Base-by-base conservation (phyloP, 2,329 filamentous ascomycete genomes). In the Bipolaris bicolor region DNA sequence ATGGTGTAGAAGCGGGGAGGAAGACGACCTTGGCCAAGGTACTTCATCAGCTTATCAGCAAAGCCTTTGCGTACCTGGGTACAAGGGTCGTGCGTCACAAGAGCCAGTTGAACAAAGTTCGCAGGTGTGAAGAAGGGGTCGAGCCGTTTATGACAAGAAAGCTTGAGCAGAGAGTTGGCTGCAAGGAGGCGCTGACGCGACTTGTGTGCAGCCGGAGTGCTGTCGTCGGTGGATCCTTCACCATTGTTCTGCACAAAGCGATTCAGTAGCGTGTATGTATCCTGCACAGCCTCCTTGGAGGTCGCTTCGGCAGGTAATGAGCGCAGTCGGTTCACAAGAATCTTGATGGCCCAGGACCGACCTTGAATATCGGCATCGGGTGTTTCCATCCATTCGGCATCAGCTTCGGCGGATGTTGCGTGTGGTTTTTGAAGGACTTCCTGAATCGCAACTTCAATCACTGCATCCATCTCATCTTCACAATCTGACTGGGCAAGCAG, bases 1-100 rank as follows among this genome's bases (percentile, higher is more conserved):
- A 97, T 88, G 0, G 91, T 90, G 75, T 96, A 95, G 82, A 96
- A 99, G 9, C 94, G 88, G 11, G 84, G 80, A 1, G 86, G 83
- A 2, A 96, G 82, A 64, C 84, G 87, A 53, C 84, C 85, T 51
- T 89, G 86, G 9, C 90, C 90, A 4, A 98, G 85, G 69, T 96
- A 94, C 77, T 96, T 97, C 77, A 96, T 95, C 39, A 99, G 81
- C 67, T 93, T 92, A 68, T 88, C 87, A 51, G 95, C 83, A 68
- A 99, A 98, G 1, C 85, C 86, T 45, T 84, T 85, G 33, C 95
- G 89, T 26, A 98, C 92, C 62, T 89, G 84, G 1, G 85, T 79
- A 48, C 90, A 83, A 5, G 83, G 82, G 70, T 97, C 93, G 72
- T 98, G 94, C 2, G 90, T 86, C 11, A 97, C 85, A 59, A 91